A percentile compares a stretch with the other conserved stretches of the same genome.
Evolutionary conservation across 2,329 filamentous ascomycete species (phyloP).

Genomic region (Colletotrichum filicis): DNA sequence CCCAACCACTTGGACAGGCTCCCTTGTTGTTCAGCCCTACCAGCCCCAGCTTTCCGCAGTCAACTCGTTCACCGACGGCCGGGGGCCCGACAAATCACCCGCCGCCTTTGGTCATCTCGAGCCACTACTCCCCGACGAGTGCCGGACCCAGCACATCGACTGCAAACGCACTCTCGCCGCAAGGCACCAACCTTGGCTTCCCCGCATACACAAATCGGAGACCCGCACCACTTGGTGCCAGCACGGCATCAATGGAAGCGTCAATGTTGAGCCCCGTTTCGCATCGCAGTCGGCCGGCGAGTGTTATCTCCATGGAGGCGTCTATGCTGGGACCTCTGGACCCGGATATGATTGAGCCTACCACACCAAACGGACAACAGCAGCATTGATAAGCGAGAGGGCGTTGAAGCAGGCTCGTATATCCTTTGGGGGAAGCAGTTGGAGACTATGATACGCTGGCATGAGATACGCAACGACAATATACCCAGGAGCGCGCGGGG

Average conservation of each 20-base stretch:
- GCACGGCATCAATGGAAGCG: slow-evolving; percentile 35
- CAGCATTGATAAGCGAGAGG: slow-evolving; percentile 18
- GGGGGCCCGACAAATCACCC: slow-evolving; percentile 21
- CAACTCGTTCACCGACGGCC: slow-evolving; percentile 16
- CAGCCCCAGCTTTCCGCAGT: slow-evolving; percentile 22
- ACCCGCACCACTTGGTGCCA: slow-evolving; percentile 30
- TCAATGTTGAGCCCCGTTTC: slow-evolving; percentile 30
- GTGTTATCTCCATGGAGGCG: slow-evolving; percentile 32
- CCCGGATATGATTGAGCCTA: slow-evolving; percentile 2
- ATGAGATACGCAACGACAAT: slow-evolving; percentile 34
- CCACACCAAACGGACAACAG: slow-evolving; percentile 17
- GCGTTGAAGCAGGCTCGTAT: neutral
- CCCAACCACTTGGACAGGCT: slow-evolving; percentile 28
- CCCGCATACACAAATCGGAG: slow-evolving; percentile 26
- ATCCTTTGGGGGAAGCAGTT: neutral
- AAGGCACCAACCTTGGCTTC: slow-evolving; percentile 33
- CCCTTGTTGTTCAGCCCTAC: slow-evolving; percentile 28
- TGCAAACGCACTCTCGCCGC: slow-evolving; percentile 30
- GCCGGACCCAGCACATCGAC: slow-evolving; percentile 16
- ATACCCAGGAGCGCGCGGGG: slow-evolving; percentile 33
- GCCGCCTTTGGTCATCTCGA: slow-evolving; percentile 27
- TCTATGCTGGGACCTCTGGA: slow-evolving; percentile 29
- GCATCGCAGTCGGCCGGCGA: slow-evolving; percentile 26
- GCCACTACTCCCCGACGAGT: slow-evolving; percentile 22
- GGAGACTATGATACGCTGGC: slow-evolving; percentile 21